These are phyloP conservation scores for Candida mattraensis DNA, from an alignment of 805 yeast genomes.

Conservation along the genomic window DNA sequence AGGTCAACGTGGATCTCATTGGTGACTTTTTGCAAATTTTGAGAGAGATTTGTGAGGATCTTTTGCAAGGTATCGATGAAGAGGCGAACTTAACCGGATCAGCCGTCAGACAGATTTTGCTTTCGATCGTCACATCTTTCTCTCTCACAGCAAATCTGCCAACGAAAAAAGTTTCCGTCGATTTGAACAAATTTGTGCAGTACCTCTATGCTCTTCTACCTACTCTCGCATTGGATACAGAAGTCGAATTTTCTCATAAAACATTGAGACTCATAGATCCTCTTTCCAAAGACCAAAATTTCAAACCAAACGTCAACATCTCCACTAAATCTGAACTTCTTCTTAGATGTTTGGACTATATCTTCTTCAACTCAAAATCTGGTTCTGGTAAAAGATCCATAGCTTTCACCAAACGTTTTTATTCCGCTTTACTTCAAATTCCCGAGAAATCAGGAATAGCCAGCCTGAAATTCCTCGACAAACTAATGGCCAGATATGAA, in stretches of 20 bases:
- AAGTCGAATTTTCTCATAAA: constrained; percentile 82
- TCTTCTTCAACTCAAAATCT: constrained; percentile 74
- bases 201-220: constrained; percentile 70
- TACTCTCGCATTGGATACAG: constrained; percentile 72
- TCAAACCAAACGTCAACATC: constrained; percentile 75
- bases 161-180: constrained; percentile 71
- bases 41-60: constrained; percentile 69
- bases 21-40: constrained; percentile 92
- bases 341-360: constrained; percentile 71
- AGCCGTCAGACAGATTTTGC: constrained; percentile 68
- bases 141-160: constrained; percentile 77
- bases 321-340: constrained; percentile 87
- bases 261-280: constrained; percentile 82
- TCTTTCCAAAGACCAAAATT: constrained; percentile 38
- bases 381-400: constrained; percentile 67
- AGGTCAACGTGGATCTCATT: constrained; percentile 87
- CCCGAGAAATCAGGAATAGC: constrained; percentile 91
- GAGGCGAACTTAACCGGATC: constrained; percentile 41
- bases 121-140: constrained; percentile 89
- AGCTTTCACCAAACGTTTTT: constrained; percentile 81
- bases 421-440: constrained; percentile 63
- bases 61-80: constrained; percentile 42
- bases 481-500: constrained; percentile 68
- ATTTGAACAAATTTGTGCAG: constrained; percentile 76
- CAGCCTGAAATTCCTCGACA: constrained; percentile 71